Evolutionary conservation across 352 stramenopile genomes (phyloP), one percentile per base, ranked within the genome.

Genomic region (Pythium apleroticum): DNA sequence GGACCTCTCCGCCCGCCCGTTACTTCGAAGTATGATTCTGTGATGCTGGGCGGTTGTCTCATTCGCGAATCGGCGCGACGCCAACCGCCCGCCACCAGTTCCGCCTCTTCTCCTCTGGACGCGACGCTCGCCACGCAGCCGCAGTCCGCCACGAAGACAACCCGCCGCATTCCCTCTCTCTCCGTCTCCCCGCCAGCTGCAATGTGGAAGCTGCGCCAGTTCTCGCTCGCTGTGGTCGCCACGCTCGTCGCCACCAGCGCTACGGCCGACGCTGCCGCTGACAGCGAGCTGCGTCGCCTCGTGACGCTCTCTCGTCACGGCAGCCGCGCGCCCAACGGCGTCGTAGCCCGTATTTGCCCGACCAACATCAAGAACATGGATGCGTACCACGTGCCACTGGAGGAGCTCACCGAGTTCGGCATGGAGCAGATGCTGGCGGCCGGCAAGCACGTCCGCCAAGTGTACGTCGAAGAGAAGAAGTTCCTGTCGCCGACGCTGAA

Each of bases 281-380:
- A 57, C 49, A 60, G 49, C 68, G 72, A 90, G 45, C 75, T 95
- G 37, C 85, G 81, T 11, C 83, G 86, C 14, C 72, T 93, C 3
- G 76, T 93, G 65, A 91, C 83, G 68, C 74, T 95, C 33, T 91
- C 82, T 50, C 78, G 86, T 62, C 84, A 95, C 57, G 86, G 86
- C 49, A 95, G 84, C 54, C 87, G 87, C 25, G 84, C 84, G 24
- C 87, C 87, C 0, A 95, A 95, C 60, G 72, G 74, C 27, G 75
- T 92, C 15, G 75, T 84, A 14, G 70, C 75, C 43, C 57, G 50
- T 35, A 74, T 86, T 28, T 95, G 86, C 48, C 86, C 86, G 11
- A 76, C 72, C 53, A 93, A 95, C 65, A 66, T 71, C 33, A 64
- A 48, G 59, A 95, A 95, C 65, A 59, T 93, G 43, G 71, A 84